Conservation (phyloP, 495 filamentous ascomycete genomes). For the Bombardia bombarda region DNA sequence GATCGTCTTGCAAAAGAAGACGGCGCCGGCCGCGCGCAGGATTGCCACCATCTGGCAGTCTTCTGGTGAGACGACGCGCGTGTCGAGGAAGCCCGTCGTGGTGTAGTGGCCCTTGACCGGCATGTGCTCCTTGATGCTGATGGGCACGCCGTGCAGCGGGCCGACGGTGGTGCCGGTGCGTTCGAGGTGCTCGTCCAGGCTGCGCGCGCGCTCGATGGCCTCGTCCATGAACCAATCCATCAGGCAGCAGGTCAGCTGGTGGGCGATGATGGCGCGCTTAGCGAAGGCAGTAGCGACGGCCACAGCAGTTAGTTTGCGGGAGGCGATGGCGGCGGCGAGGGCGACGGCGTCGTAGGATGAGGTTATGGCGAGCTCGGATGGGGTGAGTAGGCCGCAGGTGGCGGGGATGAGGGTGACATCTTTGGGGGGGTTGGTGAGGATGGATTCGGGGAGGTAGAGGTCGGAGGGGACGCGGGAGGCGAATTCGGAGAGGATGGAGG, state of each 20-base stretch:
- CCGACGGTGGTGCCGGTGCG: conserved; percentile 43
- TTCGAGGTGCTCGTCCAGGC: conserved; percentile 45
- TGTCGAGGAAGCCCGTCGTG: conserved; percentile 59
- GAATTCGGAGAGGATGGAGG: not conserved
- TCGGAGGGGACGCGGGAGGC: not conserved
- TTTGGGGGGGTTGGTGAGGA: conserved; percentile 7
- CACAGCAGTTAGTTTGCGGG: conserved; percentile 27
- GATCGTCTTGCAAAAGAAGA: conserved; percentile 43
- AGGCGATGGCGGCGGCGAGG: conserved; percentile 29
- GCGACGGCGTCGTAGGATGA: conserved; percentile 36
- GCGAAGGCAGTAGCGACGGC: conserved; percentile 43
- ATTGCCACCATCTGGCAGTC: conserved; percentile 61
- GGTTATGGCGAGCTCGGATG: conserved; percentile 43
- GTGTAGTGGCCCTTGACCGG: conserved; percentile 67
- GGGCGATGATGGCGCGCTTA: conserved; percentile 33
- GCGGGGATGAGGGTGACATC: too few relatives aligned
- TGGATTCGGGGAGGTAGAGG: not conserved
- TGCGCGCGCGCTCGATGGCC: conserved; percentile 47
- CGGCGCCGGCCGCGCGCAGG: conserved; percentile 34
- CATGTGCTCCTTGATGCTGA: conserved; percentile 76
- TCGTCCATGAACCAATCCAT: conserved; percentile 60
- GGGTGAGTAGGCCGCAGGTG: conserved; percentile 9
- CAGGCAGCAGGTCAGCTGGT: conserved; percentile 42
- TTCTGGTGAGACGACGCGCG: conserved; percentile 41
- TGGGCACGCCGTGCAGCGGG: conserved; percentile 74